A percentile compares a stretch with the other conserved stretches of the same genome.
phyloP scores from a whole-genome alignment of 1,284 basidiomycete species.

The Leccinum pallidistipes region DNA sequence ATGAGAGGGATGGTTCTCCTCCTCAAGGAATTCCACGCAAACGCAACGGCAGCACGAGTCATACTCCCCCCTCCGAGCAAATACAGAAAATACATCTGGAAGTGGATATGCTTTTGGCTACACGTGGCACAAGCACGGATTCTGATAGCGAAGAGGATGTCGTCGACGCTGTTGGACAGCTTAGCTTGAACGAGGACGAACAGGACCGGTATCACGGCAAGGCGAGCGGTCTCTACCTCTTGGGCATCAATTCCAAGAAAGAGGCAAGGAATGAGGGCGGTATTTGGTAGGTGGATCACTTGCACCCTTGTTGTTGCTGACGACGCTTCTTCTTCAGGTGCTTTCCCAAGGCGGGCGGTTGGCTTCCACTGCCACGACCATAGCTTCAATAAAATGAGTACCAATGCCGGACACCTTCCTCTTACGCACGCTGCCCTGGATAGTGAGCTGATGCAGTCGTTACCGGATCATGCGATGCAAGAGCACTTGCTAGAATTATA shows the following conservation, averaged over 20 bases:
- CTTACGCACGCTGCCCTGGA: slow-evolving; percentile 29
- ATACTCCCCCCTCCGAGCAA: slow-evolving; percentile 16
- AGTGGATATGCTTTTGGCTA: slow-evolving; percentile 29
- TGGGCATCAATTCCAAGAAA: slow-evolving; percentile 58
- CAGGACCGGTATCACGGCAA: slow-evolving; percentile 81
- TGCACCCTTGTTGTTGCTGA: slow-evolving; percentile 5
- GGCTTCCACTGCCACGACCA: slow-evolving; percentile 61
- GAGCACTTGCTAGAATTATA: slow-evolving; percentile 73
- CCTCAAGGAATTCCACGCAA: not conserved
- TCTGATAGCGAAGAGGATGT: slow-evolving; percentile 53
- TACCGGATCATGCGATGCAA: slow-evolving; percentile 61
- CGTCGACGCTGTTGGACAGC: slow-evolving; percentile 74
- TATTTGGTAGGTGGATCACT: slow-evolving; percentile 58
- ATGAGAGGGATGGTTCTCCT: slow-evolving; percentile 12
- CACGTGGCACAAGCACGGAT: slow-evolving; percentile 31
- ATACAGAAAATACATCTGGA: slow-evolving; percentile 8
- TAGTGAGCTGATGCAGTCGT: slow-evolving; percentile 36
- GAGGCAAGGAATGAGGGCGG: slow-evolving; percentile 75
- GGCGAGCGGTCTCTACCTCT: slow-evolving; percentile 76
- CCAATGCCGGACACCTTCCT: slow-evolving; percentile 10
- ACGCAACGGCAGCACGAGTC: slow-evolving; percentile 19
- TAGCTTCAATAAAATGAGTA: slow-evolving; percentile 9
- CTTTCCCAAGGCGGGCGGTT: slow-evolving; percentile 48
- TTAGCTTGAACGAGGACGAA: slow-evolving; percentile 81
- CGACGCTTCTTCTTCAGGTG: slow-evolving; percentile 43